These are phyloP conservation scores for Salvia splendens DNA, from an alignment of 257 asterid species.

Conservation along the genomic window DNA sequence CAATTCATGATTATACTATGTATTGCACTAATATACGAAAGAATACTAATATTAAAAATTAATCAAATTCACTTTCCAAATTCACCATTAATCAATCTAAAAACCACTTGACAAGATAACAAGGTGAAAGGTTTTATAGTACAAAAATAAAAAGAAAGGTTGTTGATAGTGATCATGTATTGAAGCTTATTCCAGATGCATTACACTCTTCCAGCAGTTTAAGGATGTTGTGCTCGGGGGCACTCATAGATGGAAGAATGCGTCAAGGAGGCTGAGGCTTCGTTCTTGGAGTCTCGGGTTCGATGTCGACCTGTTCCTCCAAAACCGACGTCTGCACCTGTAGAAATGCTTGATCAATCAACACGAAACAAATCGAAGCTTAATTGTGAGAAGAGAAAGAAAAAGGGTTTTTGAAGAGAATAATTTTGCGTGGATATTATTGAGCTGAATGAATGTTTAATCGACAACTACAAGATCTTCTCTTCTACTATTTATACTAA, in stretches of 20 bases:
- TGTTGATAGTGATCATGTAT: constrained; percentile 12
- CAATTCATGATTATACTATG: neutral
- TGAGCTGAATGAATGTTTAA: no score
- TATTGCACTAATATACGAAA: no score
- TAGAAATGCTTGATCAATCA: no score
- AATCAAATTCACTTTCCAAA: neutral
- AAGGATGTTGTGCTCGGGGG: constrained; percentile 56
- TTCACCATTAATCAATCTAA: constrained; percentile 5
- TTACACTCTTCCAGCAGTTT: constrained; percentile 54
- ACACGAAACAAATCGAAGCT: no score
- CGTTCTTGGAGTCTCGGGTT: constrained; percentile 44
- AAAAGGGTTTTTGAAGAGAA: no score
- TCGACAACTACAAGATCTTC: no score
- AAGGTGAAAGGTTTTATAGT: constrained; percentile 5
- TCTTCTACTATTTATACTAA: no score
- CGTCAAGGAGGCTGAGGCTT: constrained; percentile 54
- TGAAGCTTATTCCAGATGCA: constrained; percentile 40
- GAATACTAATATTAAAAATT: no score
- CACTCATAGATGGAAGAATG: constrained; percentile 55
- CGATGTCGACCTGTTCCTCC: constrained; percentile 39
- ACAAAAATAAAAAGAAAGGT: constrained; percentile 1
- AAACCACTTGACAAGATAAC: neutral
- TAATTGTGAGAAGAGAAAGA: no score
- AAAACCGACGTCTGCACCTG: constrained; percentile 46
- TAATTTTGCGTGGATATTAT: no score